Evolutionary conservation across 768 basidiomycete genomes (phyloP), one percentile per base, ranked within the genome.

Genomic region (Clitopilus passeckerianus): DNA sequence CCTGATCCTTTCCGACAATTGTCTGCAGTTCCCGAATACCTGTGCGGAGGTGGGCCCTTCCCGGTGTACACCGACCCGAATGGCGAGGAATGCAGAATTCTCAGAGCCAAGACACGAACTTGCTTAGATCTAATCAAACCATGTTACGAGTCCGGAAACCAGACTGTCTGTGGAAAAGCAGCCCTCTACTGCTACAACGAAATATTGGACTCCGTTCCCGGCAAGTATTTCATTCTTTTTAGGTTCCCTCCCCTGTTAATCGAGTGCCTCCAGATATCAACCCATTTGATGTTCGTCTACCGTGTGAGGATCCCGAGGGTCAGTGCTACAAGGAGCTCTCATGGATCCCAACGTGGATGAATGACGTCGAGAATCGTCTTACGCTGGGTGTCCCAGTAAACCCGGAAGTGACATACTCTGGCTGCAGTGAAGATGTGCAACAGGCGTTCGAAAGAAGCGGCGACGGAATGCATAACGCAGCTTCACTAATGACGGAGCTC

Each of bases 341-440:
- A 16, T 81, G 78, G 77, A 79, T 84, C 64, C 81, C 80, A 67
- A 72, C 67, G 1, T 86, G 76, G 74, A 67, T 86, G 65, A 85
- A 85, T 71, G 70, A 70, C 44, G 72, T 76, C 6, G 37, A 41
- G 10, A 15, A 41, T 41, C 73, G 75, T 34, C 71, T 80, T 61
- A 82, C 83, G 72, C 63, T 68, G 14, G 74, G 73, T 46, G 71
- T 82, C 14, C 79, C 79, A 24, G 78, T 74, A 4, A 66, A 74
- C 43, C 43, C 62, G 2, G 64, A 66, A 0, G 62, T 68, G 5
- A 5, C 37, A 14, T 41, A 5, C 37, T 2, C 37, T 18, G 2
- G 4, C 37, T 41, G 37, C 37, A 50, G 67, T 67, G 53, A 79
- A 78, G 68, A 66, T 66, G 61, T 82, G 63, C 83, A 82, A 70